Evolutionary conservation across 768 basidiomycete species (phyloP), one percentile per base, ranked within the genome.

Genomic region (Symmetrospora coprosmae): DNA sequence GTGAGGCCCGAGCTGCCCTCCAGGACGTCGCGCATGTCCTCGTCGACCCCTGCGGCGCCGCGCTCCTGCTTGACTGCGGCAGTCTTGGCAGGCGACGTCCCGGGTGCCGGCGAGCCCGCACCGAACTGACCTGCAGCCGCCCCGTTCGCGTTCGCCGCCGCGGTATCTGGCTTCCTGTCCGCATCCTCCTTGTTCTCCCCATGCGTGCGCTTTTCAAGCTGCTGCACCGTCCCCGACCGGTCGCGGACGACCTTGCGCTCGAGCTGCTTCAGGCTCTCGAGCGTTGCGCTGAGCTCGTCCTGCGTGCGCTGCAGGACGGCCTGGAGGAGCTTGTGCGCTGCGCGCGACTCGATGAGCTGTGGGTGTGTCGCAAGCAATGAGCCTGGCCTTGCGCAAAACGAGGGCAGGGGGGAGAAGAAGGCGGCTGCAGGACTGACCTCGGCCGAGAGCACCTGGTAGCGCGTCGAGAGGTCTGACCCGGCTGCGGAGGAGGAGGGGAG

Each of bases 241-340:
- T 55, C 37, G 17, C 71, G 61, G 28, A 69, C 70, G 23, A 66
- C 51, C 40, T 63, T 59, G 65, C 66, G 68, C 51, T 72, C 70
- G 28, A 67, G 66, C 23, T 52, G 41, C n/a, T 64, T 38, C 40
- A 71, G 56, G 5, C 53, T 49, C 6, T 41, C 47, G n/a, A 64
- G 59, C 11, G 66, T 64, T 19, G 47, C 16, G 4, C 67, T 68
- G 21, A 68, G 66, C 21, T 67, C 52, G 1, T 4, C 46, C 30
- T 66, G 47, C 4, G 66, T 66, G 2, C 34, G 37, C 0, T 60
- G 62, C 35, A 68, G 66, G n/a, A 65, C 41, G 4, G 49, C 45
- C 25, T 67, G 63, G 9, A 71, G 64, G 2, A 70, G 16, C 4
- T 56, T 38, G 14, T 67, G 58, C 1, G 68, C 60, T 17, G 55